A percentile compares a stretch with the other conserved stretches of the same genome.
phyloP scores from a whole-genome alignment of 371 early-diverging fungal genomes.

The Lichtheimia hyalospora region DNA sequence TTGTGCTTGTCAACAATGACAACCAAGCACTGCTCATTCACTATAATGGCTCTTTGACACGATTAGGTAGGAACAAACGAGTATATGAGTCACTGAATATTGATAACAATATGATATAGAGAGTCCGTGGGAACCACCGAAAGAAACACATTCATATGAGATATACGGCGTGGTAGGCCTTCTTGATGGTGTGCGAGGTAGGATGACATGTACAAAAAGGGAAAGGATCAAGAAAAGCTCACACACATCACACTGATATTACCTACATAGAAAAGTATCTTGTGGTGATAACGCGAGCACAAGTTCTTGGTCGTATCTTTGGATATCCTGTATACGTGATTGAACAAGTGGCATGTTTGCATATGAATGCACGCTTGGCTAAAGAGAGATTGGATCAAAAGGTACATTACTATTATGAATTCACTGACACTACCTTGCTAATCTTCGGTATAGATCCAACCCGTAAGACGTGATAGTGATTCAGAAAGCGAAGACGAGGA shows the following conservation, averaged over 20 bases:
- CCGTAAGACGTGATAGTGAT: background rate
- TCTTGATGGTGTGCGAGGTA: background rate
- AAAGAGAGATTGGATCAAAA: constrained; percentile 22
- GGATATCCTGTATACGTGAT: constrained; percentile 47
- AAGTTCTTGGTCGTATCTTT: constrained; percentile 43
- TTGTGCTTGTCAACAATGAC: background rate
- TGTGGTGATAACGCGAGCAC: constrained; percentile 46
- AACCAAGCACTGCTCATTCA: background rate
- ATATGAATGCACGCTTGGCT: constrained; percentile 31
- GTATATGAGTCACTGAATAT: too few species aligned
- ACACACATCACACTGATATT: background rate
- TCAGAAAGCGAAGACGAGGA: background rate
- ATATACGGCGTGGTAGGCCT: background rate
- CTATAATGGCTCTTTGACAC: background rate
- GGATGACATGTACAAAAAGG: background rate
- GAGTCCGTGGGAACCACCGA: background rate
- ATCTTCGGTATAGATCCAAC: background rate
- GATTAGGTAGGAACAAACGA: too few species aligned
- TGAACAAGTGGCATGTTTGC: constrained; percentile 44
- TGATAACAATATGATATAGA: background rate
- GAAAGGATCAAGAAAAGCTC: too few species aligned
- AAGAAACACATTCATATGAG: background rate
- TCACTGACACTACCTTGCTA: background rate
- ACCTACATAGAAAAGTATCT: constrained; percentile 32
- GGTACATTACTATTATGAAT: background rate